Conservation (phyloP, 257 asterid genomes). For the Rehmannia glutinosa region DNA sequence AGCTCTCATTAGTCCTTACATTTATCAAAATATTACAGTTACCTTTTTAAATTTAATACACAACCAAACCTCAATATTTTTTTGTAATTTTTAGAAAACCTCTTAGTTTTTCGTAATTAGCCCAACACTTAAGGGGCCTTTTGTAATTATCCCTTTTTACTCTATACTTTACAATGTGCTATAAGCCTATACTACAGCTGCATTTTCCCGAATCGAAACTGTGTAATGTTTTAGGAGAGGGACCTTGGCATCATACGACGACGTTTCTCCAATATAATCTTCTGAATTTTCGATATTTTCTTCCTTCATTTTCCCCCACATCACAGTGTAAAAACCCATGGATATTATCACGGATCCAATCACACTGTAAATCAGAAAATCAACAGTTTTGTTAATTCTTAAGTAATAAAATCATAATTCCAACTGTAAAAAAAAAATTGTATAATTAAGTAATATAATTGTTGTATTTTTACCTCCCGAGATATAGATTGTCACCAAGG, state of each 20-base stretch:
- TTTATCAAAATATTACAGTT: too few relatives aligned
- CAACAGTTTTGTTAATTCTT: too few relatives aligned
- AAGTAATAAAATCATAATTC: too few relatives aligned
- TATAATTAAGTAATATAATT: too few relatives aligned
- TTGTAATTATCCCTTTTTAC: too few relatives aligned
- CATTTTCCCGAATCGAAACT: neutral
- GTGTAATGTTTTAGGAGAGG: conserved; percentile 16
- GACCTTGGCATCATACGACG: neutral
- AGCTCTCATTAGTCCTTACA: too few relatives aligned
- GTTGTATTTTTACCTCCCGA: conserved; percentile 57
- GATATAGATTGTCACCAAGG: conserved; percentile 44
- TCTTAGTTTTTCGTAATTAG: too few relatives aligned
- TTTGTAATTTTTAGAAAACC: too few relatives aligned
- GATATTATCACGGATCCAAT: conserved; percentile 27
- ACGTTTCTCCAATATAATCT: neutral
- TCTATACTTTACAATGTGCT: neutral
- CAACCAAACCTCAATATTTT: too few relatives aligned
- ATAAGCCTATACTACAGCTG: neutral
- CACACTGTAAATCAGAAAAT: conserved; percentile 13
- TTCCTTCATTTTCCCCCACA: conserved; percentile 33
- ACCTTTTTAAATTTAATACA: too few relatives aligned
- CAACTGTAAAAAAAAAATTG: too few relatives aligned
- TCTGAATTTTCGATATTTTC: neutral
- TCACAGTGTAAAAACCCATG: conserved; percentile 27
- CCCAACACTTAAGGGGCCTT: too few relatives aligned